These are phyloP conservation scores for Ophiostoma sp. DNA, from an alignment of 2,329 filamentous ascomycete species.

Conservation along the genomic window DNA sequence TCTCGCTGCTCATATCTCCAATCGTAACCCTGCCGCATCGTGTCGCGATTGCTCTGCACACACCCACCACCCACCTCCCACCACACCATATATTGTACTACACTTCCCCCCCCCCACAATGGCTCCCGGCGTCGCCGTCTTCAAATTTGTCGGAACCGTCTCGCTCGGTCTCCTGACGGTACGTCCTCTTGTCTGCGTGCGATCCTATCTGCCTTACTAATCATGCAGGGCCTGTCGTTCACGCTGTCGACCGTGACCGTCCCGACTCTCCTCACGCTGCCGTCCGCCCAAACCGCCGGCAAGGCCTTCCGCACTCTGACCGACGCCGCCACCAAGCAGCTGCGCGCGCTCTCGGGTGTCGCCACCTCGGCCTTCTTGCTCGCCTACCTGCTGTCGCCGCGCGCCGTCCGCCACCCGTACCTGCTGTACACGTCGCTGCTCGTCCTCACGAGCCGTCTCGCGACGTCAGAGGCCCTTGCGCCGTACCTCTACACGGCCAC, in stretches of 20 bases:
- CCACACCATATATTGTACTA: neutral
- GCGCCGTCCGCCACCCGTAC: conserved; percentile 75
- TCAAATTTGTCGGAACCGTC: conserved; percentile 90
- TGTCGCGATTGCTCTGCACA: no score
- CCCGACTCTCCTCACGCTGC: conserved; percentile 73
- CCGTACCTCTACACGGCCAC: conserved; percentile 37
- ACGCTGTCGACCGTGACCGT: conserved; percentile 72
- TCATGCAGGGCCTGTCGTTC: conserved; percentile 74
- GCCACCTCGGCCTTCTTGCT: conserved; percentile 67
- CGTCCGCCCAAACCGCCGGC: conserved; percentile 65
- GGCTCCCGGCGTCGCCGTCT: conserved; percentile 65
- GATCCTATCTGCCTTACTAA: neutral
- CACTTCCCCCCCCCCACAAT: conserved; percentile 37
- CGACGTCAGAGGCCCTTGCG: conserved; percentile 44
- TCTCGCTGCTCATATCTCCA: no score
- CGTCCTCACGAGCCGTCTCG: conserved; percentile 55
- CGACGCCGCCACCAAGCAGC: conserved; percentile 57
- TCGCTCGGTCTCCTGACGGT: conserved; percentile 85
- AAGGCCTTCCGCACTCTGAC: conserved; percentile 66
- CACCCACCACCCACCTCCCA: neutral
- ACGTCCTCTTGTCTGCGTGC: conserved; percentile 42
- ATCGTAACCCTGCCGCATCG: no score
- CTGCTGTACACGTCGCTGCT: conserved; percentile 77
- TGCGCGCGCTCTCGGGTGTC: conserved; percentile 61
- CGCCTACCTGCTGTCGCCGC: conserved; percentile 71